phyloP scores from a whole-genome alignment of 176 grass and related monocot species.

The Leersia perrieri region DNA sequence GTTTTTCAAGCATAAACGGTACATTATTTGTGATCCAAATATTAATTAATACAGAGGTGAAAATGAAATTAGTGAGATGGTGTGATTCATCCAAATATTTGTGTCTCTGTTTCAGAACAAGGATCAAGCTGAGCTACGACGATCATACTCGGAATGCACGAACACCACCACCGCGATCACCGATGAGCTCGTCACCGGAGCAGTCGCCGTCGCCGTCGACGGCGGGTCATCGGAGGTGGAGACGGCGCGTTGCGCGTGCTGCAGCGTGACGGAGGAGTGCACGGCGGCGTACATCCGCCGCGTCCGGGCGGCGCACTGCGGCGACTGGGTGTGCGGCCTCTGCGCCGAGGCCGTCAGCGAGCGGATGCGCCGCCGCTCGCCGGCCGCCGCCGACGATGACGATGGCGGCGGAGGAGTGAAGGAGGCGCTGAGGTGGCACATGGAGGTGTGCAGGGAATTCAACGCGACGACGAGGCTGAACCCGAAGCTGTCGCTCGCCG shows the following conservation, averaged over 20 bases:
- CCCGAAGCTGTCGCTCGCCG: constrained; percentile 54
- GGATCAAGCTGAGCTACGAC: constrained; percentile 22
- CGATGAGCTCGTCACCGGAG: background rate
- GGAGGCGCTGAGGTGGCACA: constrained; percentile 51
- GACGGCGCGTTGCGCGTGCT: constrained; percentile 65
- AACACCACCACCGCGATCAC: background rate
- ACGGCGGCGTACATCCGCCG: constrained; percentile 47
- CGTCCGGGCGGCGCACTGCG: constrained; percentile 46
- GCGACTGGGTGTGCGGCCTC: constrained; percentile 65
- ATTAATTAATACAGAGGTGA: no score
- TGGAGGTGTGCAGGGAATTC: constrained; percentile 46
- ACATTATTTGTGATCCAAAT: background rate
- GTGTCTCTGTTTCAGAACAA: constrained; percentile 16
- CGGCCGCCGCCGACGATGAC: no score
- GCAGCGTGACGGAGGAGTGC: constrained; percentile 72
- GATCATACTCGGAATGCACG: constrained; percentile 24
- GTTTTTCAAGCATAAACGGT: no score
- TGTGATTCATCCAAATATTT: background rate
- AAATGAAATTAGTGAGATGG: no score
- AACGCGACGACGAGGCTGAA: constrained; percentile 54
- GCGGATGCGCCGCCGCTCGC: constrained; percentile 27
- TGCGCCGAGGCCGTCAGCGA: constrained; percentile 69
- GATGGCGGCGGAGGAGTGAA: background rate
- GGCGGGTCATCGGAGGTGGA: background rate
- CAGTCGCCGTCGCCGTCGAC: background rate